A percentile compares a stretch with the other conserved stretches of the same genome.
phyloP scores from a whole-genome alignment of 139 green algal species.

The Eudorina sp. region DNA sequence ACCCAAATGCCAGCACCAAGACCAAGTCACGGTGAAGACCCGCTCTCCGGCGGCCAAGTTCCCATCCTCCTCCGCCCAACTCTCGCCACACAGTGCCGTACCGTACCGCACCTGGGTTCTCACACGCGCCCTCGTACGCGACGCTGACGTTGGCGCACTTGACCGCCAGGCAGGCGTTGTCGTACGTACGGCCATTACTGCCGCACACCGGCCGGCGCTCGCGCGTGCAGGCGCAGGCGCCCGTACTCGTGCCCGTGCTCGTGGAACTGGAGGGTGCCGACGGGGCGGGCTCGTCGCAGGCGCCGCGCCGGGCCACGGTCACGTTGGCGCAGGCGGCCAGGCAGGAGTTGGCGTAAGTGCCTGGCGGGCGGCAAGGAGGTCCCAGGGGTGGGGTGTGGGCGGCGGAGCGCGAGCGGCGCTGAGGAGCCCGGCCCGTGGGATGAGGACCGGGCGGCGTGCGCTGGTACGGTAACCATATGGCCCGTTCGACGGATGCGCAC shows the following conservation, averaged over 20 bases:
- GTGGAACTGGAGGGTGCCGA: neutral
- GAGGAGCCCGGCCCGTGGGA: too few species aligned
- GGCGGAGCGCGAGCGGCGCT: too few species aligned
- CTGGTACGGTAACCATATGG: too few species aligned
- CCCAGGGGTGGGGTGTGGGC: too few species aligned
- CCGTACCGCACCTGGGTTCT: neutral
- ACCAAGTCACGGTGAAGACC: too few species aligned
- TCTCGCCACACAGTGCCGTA: neutral
- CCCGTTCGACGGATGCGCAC: too few species aligned
- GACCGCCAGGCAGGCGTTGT: constrained; percentile 47
- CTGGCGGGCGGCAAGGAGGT: too few species aligned
- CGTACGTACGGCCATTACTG: constrained; percentile 47
- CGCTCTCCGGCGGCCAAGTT: too few species aligned
- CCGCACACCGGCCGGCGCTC: neutral
- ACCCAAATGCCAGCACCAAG: too few species aligned
- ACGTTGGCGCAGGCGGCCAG: neutral
- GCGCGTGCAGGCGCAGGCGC: neutral
- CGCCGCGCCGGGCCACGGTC: neutral
- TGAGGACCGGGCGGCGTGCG: too few species aligned
- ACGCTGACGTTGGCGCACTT: neutral
- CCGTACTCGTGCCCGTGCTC: too few species aligned
- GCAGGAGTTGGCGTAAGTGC: constrained; percentile 18
- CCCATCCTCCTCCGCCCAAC: too few species aligned
- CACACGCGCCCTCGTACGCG: constrained; percentile 48
- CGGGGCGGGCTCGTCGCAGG: neutral